Evolutionary conservation across 805 yeast genomes (phyloP), one percentile per base, ranked within the genome.

Genomic region (Starmerella sp.): DNA sequence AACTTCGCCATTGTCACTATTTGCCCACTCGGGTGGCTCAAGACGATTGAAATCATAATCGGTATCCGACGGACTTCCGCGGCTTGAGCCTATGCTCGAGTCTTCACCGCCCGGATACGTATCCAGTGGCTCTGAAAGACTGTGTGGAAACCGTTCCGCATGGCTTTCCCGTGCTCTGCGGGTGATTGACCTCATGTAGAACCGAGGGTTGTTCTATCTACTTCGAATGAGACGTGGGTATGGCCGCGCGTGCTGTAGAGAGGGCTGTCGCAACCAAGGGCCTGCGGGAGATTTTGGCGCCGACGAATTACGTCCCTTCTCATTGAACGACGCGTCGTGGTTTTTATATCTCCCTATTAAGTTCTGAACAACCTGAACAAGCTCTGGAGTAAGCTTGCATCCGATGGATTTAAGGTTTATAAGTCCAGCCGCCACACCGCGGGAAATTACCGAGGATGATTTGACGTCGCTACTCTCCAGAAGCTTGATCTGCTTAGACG

Each of bases 381-480:
- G 42, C 42, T 38, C 55, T 11, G 41, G 58, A 29, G 50, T 54
- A 41, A 55, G 52, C 53, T 53, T 54, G 47, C 47, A 55, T 13
- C 59, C 56, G 17, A 59, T 42, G 5, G 45, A 32, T 14, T 48
- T 56, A 13, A 59, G 53, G 51, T 54, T 57, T 35, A 60, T 46
- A 28, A 60, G 56, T 22, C 34, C 39, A 6, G 46, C 39, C 29
- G 60, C 62, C 6, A 46, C 22, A 3, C 63, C 63, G 2, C 61
- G 56, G 22, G 38, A 14, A 56, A n/a, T 56, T 6, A 3, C 30
- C 14, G 31, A 13, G 6, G 14, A 14, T n/a, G 34, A 30, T 29
- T 17, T 17, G 11, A 15, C 3, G 3, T 13, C 14, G 5, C 3
- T 28, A 3, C 4, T 17, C 6, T 15, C 51, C 37, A 15, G 15